Base-by-base conservation (phyloP, 2,329 filamentous ascomycete genomes). In the Colletotrichum kahawae region DNA sequence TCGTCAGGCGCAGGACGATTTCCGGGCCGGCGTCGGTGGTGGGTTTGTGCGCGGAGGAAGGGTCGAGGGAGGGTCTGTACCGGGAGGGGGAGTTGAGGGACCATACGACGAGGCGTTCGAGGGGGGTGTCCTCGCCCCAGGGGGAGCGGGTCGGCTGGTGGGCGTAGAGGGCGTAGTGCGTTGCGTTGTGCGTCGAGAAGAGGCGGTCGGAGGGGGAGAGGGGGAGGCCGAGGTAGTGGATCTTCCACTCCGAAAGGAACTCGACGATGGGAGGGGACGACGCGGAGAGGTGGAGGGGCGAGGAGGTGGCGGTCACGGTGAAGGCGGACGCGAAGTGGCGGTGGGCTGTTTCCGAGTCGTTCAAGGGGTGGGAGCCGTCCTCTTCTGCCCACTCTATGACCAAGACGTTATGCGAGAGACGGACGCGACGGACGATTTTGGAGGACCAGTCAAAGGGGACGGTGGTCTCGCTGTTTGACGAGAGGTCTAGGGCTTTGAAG, bases 351-450 rank as follows among this genome's bases (percentile, higher is more conserved):
- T 89, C 88, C 63, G 83, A 82, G 71, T 88, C 86, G 79, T 90
- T 89, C 27, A 89, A 80, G 80, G 87, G 86, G 79, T 90, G 87
- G 76, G 87, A 90, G 1, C 88, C 83, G 33, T 87, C 83, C 3
- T 84, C 81, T 78, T 92, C 89, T 65, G 90, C 90, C 91, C 91
- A 93, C 79, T 93, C 91, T n/a, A 93, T 82, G 21, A 93, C 79
- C n/a, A 93, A 82, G n/a, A 92, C 83, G 3, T 84, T 84, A 38
- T 88, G 83, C 36, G 87, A 86, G 5, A 93, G 82, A 16, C 91
- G 87, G 5, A 92, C 81, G 14, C 91, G 87, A 14, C 91, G 85
- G 31, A 93, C 83, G 38, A 89, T 85, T 77, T 88, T 91, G 9
- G 83, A 84, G 1, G 79, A 75, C 7, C 85, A 82, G 43, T 88